These are phyloP conservation scores for Venturia pyrina DNA, from an alignment of 2,329 filamentous ascomycete genomes.

Conservation along the genomic window DNA sequence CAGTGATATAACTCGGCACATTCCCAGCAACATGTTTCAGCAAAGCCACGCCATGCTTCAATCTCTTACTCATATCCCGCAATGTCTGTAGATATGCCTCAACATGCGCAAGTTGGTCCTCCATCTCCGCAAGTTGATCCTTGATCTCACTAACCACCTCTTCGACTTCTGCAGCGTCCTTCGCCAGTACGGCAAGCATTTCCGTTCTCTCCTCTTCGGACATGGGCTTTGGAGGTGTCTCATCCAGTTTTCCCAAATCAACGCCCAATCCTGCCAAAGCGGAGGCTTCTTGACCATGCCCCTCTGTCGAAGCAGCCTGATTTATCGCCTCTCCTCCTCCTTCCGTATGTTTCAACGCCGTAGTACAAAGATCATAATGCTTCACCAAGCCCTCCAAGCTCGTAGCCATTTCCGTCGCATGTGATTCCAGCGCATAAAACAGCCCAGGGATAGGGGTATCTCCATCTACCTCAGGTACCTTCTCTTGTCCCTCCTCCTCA, in stretches of 20 bases:
- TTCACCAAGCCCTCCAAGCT: constrained; percentile 69
- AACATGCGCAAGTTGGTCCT: constrained; percentile 56
- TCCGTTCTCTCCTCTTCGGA: constrained; percentile 67
- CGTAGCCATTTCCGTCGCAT: constrained; percentile 74
- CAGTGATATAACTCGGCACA: constrained; percentile 54
- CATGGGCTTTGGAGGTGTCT: constrained; percentile 54
- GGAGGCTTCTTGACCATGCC: constrained; percentile 18
- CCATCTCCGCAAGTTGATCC: constrained; percentile 67
- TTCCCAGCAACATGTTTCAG: constrained; percentile 59
- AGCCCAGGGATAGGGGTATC: constrained; percentile 33
- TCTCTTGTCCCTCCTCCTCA: constrained; percentile 15
- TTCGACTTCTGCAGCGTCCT: constrained; percentile 55
- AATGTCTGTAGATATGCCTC: constrained; percentile 51
- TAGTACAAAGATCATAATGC: constrained; percentile 90
- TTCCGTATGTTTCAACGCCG: constrained; percentile 82
- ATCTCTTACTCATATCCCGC: constrained; percentile 44
- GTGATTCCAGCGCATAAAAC: constrained; percentile 50
- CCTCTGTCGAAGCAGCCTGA: constrained; percentile 25
- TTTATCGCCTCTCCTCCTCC: constrained; percentile 39
- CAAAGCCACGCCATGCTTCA: constrained; percentile 52
- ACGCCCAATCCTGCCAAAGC: constrained; percentile 18
- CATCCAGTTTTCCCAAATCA: constrained; percentile 16
- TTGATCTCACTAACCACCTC: constrained; percentile 59
- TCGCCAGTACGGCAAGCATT: constrained; percentile 70
- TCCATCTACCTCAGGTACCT: background rate